Base-by-base conservation (phyloP, 23 red algal genomes). In the Agarophyton chilense region DNA sequence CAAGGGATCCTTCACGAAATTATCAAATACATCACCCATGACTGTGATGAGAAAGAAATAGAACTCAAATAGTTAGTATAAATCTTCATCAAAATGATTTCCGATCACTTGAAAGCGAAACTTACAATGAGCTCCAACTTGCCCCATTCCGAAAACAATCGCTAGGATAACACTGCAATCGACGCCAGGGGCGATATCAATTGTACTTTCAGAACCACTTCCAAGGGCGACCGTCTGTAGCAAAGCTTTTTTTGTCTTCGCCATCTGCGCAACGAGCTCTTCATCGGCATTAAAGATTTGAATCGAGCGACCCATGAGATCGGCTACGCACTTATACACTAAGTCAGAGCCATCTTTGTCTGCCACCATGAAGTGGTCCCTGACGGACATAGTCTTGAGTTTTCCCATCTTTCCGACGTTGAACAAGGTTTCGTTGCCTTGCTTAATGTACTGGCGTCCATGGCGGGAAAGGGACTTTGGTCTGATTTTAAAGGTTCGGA, bases 111-210 rank as follows among this genome's bases (percentile, higher is more conserved):
- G 14, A 63, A 47, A 65, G 29, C 6, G 33, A 18, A 67, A 85
- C 84, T 40, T 77, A 88, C 66, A 90, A 55, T 90, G 86, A 16
- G 43, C 86, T 38, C 86, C 86, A 43, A 90, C 86, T 63, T 90
- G 86, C 11, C 47, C 44, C 72, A 90, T 68, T 35, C 72, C 86
- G 65, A 80, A 90, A 10, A 90, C 75, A 55, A 63, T 29, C 26
- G 86, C 86, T 11, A 90, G 73, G 44, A 79, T 93, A 45, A 83
- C 67, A 28, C 78, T 70, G 49, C 78, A 83, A 56, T 94, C 92
- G 35, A 88, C 83, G 26, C 92, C 92, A 9, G 92, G 84, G 33
- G 92, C 92, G 45, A 94, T 94, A 46, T 94, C 92, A 63, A 94
- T 89, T 5, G 77, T 80, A 38, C 67, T 78, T 71, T 94, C 92